A percentile compares a stretch with the other conserved stretches of the same genome.
phyloP scores from a whole-genome alignment of 1,139 yeast species.

The Taiozyma onychis region DNA sequence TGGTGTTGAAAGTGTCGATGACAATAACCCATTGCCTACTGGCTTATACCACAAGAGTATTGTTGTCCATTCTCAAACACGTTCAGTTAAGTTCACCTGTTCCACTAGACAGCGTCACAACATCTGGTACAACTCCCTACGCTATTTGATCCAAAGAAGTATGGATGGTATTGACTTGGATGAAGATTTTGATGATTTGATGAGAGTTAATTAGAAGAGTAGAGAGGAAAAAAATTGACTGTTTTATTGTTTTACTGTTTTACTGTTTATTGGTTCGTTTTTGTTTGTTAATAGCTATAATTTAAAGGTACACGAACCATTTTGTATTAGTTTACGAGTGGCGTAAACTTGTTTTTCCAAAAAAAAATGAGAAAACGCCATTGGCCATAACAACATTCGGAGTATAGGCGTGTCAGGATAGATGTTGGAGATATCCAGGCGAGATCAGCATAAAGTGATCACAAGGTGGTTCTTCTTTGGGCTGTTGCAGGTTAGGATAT shows the following conservation, averaged over 20 bases:
- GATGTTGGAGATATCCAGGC: too few species aligned
- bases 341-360: too few species aligned
- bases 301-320: background rate
- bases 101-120: conserved; percentile 85
- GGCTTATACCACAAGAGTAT: conserved; percentile 87
- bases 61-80: conserved; percentile 63
- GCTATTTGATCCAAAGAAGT: conserved; percentile 67
- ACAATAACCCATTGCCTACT: conserved; percentile 83
- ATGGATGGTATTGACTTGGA: conserved; percentile 51
- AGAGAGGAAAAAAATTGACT: background rate
- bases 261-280: too few species aligned
- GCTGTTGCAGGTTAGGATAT: too few species aligned
- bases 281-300: background rate
- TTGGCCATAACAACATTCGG: too few species aligned
- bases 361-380: too few species aligned
- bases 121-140: conserved; percentile 84
- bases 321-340: too few species aligned
- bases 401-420: too few species aligned
- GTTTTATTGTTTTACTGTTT: background rate
- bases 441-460: too few species aligned
- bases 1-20: conserved; percentile 74
- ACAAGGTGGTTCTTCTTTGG: too few species aligned
- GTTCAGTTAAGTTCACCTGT: conserved; percentile 76
- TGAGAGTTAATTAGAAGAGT: background rate
- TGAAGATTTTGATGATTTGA: conserved; percentile 15